Evolutionary conservation across 2,329 filamentous ascomycete genomes (phyloP).

Genomic region (Microsporum canis): DNA sequence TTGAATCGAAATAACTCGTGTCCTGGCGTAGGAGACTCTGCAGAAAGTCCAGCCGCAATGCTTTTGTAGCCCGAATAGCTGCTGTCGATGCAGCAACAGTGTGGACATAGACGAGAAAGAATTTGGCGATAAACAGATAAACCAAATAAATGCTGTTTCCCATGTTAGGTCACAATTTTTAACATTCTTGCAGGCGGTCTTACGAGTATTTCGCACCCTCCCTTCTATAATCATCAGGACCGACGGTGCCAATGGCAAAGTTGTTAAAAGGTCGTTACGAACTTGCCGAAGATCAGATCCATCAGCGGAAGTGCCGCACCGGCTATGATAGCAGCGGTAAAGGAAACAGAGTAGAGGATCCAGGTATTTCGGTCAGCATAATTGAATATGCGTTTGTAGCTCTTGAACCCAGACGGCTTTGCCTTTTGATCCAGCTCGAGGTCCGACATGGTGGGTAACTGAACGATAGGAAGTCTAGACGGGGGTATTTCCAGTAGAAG

Average conservation of each 20-base stretch:
- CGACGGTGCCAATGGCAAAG: constrained; percentile 26
- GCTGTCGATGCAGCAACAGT: constrained; percentile 73
- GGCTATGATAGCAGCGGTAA: constrained; percentile 50
- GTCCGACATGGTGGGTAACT: neutral
- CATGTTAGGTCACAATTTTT: neutral
- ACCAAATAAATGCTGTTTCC: constrained; percentile 52
- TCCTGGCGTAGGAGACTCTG: constrained; percentile 66
- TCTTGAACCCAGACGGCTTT: neutral
- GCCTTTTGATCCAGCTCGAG: neutral
- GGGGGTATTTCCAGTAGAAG: too few relatives aligned
- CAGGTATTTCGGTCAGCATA: neutral
- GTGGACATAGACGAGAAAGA: constrained; percentile 58
- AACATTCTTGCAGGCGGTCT: neutral
- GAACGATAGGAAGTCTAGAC: neutral
- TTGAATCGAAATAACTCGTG: constrained; percentile 73
- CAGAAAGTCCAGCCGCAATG: constrained; percentile 61
- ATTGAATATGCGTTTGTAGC: neutral
- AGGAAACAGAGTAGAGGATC: neutral
- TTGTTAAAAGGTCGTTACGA: neutral
- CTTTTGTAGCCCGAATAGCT: constrained; percentile 59
- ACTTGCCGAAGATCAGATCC: constrained; percentile 43
- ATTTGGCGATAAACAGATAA: constrained; percentile 62
- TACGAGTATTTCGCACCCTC: constrained; percentile 53
- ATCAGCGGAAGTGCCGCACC: constrained; percentile 69
- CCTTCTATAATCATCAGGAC: constrained; percentile 67